phyloP scores from a whole-genome alignment of 2,329 filamentous ascomycete genomes.

The Xylaria multiplex region DNA sequence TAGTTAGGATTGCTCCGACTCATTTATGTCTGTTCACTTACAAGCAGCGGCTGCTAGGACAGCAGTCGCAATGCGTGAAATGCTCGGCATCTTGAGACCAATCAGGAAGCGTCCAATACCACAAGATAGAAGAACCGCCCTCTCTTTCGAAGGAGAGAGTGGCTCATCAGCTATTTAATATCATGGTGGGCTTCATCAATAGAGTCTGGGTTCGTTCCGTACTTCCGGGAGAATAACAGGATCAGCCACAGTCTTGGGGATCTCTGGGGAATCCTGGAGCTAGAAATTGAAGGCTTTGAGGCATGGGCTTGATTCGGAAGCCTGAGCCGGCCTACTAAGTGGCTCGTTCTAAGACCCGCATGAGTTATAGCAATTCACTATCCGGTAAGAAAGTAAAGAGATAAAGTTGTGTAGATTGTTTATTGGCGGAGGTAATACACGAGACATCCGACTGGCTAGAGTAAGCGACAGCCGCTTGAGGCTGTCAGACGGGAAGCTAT shows the following conservation, averaged over 20 bases:
- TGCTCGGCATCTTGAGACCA: conserved; percentile 47
- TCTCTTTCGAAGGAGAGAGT: conserved; percentile 28
- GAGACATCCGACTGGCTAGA: conserved; percentile 45
- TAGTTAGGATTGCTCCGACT: conserved; percentile 33
- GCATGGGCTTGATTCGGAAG: conserved; percentile 42
- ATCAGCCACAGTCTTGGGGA: conserved; percentile 34
- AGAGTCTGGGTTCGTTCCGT: conserved; percentile 40
- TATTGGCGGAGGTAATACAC: conserved; percentile 39
- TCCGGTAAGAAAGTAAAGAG: conserved; percentile 37
- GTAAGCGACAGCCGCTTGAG: conserved; percentile 47
- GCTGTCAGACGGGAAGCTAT: conserved; percentile 37
- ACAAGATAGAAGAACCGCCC: conserved; percentile 36
- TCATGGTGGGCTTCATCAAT: conserved; percentile 31
- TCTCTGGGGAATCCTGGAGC: conserved; percentile 9
- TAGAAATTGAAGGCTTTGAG: conserved; percentile 34
- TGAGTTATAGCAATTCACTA: conserved; percentile 41
- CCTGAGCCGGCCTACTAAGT: conserved; percentile 38
- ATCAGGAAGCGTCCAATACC: conserved; percentile 42
- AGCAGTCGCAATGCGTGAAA: conserved; percentile 47
- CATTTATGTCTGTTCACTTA: conserved; percentile 36
- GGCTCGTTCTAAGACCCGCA: conserved; percentile 41
- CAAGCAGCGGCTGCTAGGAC: conserved; percentile 45
- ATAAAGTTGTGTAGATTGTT: conserved; percentile 41
- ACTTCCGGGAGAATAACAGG: conserved; percentile 43
- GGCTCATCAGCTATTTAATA: conserved; percentile 43